Evolutionary conservation across 2,329 filamentous ascomycete species (phyloP).

Genomic region (Shiraia sp.): DNA sequence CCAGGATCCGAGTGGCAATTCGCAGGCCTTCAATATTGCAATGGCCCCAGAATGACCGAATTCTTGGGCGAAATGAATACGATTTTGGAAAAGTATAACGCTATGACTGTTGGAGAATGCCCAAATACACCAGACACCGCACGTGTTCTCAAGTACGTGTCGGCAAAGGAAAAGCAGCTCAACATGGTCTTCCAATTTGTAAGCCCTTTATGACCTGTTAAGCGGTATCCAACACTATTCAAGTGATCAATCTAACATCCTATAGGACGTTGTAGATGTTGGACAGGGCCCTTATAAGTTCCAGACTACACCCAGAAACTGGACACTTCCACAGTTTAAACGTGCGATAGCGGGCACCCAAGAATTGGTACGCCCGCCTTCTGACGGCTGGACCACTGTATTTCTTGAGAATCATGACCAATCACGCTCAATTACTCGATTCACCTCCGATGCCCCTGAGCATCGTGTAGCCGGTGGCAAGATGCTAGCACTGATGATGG

Average conservation of each 20-base stretch:
- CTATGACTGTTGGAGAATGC: constrained; percentile 73
- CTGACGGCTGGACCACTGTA: constrained; percentile 52
- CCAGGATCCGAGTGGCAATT: constrained; percentile 37
- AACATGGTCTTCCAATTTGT: constrained; percentile 67
- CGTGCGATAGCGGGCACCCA: constrained; percentile 37
- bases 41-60: constrained; percentile 71
- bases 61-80: constrained; percentile 67
- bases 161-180: constrained; percentile 61
- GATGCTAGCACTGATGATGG: constrained; percentile 53
- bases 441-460: constrained; percentile 52
- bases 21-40: constrained; percentile 60
- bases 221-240: not conserved
- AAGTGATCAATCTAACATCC: not conserved
- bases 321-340: constrained; percentile 36
- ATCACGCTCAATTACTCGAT: constrained; percentile 54
- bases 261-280: constrained; percentile 47
- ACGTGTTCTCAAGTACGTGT: constrained; percentile 64
- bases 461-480: constrained; percentile 53
- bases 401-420: constrained; percentile 61
- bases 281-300: constrained; percentile 44
- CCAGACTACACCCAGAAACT: constrained; percentile 41
- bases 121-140: constrained; percentile 63
- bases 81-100: constrained; percentile 63
- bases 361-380: constrained; percentile 31
- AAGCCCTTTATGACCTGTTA: constrained; percentile 28